phyloP scores from a whole-genome alignment of 768 basidiomycete genomes.

The Amanita polypyramis region DNA sequence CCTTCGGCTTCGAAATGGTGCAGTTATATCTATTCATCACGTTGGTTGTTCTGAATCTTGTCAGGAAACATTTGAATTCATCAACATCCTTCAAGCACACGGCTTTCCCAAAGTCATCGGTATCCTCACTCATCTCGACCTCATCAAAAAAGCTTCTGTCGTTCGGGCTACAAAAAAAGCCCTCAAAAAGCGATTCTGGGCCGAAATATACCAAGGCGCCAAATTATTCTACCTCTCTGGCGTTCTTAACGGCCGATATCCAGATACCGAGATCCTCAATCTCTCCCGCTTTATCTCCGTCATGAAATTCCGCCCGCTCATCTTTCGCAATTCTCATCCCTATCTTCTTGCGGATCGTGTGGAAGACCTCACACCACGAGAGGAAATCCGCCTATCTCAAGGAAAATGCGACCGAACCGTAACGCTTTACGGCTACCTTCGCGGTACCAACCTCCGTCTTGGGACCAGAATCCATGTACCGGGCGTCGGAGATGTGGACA shows the following conservation, averaged over 20 bases:
- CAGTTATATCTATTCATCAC: not conserved
- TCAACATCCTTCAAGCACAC: constrained; percentile 93
- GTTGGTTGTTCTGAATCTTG: not conserved
- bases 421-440: constrained; percentile 90
- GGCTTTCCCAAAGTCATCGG: constrained; percentile 99
- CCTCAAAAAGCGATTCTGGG: constrained; percentile 98
- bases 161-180: constrained; percentile 87
- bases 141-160: constrained; percentile 84
- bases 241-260: constrained; percentile 94
- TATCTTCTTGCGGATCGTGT: constrained; percentile 92
- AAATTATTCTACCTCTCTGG: constrained; percentile 98
- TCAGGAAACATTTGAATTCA: constrained; percentile 97
- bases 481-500: constrained; percentile 82
- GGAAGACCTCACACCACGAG: constrained; percentile 89
- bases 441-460: constrained; percentile 73
- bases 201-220: constrained; percentile 97
- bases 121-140: constrained; percentile 89
- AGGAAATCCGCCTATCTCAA: constrained; percentile 61
- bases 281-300: constrained; percentile 93
- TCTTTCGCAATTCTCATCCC: constrained; percentile 92
- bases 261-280: constrained; percentile 93
- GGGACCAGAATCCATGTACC: constrained; percentile 87
- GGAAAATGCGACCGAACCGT: constrained; percentile 92
- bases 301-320: constrained; percentile 96
- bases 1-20: constrained; percentile 99